Percentiles rank a stretch among this genome's conserved stretches.
Conservation (phyloP, 306 rosid genomes). For the Biancaea sappan region DNA sequence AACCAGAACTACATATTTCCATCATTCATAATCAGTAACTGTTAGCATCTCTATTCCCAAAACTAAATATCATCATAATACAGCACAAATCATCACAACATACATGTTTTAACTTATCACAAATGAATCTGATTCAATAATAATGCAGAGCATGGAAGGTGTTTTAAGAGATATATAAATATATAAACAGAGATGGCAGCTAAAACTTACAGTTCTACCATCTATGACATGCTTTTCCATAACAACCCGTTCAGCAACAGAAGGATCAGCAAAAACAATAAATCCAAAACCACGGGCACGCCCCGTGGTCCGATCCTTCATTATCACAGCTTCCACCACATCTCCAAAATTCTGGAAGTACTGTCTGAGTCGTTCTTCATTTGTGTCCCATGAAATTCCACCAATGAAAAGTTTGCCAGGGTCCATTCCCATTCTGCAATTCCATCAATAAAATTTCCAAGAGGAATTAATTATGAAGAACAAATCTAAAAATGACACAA, state of each 20-base stretch:
- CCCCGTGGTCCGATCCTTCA: constrained; percentile 64
- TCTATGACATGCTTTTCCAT: constrained; percentile 58
- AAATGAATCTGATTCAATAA: constrained; percentile 23
- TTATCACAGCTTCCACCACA: constrained; percentile 57
- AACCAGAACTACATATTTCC: neutral
- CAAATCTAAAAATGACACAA: neutral
- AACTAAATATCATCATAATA: constrained; percentile 16
- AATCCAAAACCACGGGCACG: constrained; percentile 68
- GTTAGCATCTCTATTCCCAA: constrained; percentile 11
- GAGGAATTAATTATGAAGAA: constrained; percentile 21
- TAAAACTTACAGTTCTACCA: constrained; percentile 58
- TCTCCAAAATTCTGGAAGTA: constrained; percentile 56
- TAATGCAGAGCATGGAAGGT: neutral
- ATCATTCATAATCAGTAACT: neutral
- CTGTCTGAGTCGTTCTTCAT: constrained; percentile 63
- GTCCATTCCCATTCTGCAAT: constrained; percentile 70
- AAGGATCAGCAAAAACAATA: constrained; percentile 57
- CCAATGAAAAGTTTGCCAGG: constrained; percentile 87
- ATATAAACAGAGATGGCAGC: constrained; percentile 9
- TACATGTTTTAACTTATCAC: constrained; percentile 4
- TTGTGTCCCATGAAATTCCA: constrained; percentile 78
- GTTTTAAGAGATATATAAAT: neutral
- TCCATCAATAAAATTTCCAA: constrained; percentile 32
- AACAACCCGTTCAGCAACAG: constrained; percentile 57
- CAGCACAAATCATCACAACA: neutral